Evolutionary conservation across 257 asterid species (phyloP).

Genomic region (Solanum chiquidenum): DNA sequence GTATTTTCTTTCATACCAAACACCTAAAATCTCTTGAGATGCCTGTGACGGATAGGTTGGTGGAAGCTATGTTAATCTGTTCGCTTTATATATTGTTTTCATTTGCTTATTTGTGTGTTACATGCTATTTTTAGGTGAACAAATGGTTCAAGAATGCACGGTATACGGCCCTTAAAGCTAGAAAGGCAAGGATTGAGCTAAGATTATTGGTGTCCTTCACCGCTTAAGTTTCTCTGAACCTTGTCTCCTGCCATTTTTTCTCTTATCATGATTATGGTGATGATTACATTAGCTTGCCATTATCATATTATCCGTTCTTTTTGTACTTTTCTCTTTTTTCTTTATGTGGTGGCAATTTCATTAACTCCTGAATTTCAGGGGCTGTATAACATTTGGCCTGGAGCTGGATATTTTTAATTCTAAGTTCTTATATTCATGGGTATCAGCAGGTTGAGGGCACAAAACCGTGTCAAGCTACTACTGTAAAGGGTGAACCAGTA

Average conservation of each 20-base stretch:
- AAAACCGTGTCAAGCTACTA: slow-evolving; percentile 20
- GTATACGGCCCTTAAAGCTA: slow-evolving; percentile 79
- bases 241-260: background rate
- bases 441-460: slow-evolving; percentile 30
- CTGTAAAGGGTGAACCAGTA: slow-evolving; percentile 13
- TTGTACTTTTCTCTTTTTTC: background rate
- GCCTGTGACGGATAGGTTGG: background rate
- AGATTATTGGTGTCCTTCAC: background rate
- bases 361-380: background rate
- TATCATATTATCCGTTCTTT: background rate
- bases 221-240: background rate
- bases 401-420: background rate
- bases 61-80: background rate
- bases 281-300: background rate
- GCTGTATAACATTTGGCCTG: background rate
- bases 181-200: slow-evolving; percentile 51
- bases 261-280: background rate
- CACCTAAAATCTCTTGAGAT: background rate
- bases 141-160: slow-evolving; percentile 99
- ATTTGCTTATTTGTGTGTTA: slow-evolving; percentile 5
- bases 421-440: slow-evolving; percentile 2
- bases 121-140: slow-evolving; percentile 58
- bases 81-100: background rate
- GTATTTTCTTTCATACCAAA: background rate
- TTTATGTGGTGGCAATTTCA: background rate